Evolutionary conservation across 305 asterid genomes (phyloP), one percentile per base, ranked within the genome.

Genomic region (Fraxinus xanthoxyloides): DNA sequence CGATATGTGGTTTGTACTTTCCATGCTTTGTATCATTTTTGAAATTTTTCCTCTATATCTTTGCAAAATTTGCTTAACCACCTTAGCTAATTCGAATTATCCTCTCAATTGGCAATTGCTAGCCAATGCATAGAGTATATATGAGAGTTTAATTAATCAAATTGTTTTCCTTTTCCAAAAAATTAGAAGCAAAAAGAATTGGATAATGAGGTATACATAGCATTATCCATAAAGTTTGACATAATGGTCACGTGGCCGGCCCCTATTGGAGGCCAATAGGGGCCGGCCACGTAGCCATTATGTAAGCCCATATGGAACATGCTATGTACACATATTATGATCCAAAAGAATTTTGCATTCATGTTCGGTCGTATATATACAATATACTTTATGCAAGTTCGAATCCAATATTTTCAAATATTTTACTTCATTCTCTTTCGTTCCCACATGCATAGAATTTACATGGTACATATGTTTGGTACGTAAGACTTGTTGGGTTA

Each of bases 61-160:
- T 84, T 72, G 75, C 65, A 72, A 31, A 70, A 38, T n/a, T 70
- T 70, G 82, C 54, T 70, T 76, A 85, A 3, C 83, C 76, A 38
- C 24, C 65, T 34, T 67, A 70, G 34, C 61, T 51, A 38, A 79
- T 65, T 65, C 19, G 63, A 65, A 65, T 61, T 34, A 0, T 30
- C 48, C 19, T 72, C 23, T 5, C 15, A 15, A 34, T 34, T n/a
- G 3, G 77, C 28, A 32, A 31, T 34, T 72, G 30, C 28, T 28
- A 34, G 9, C 24, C 38, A 32, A n/a, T 72, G 21, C 77, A 72
- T 10, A 32, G 26, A 23, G 8, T 35, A 35, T 73, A 40, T 4
- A 48, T 4, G 61, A 15, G 61, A 48, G 21, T 15, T 3, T 3
- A 48, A 48, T 48, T 4, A 48, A 48, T 48, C 7, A 4, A 15